Evolutionary conservation across 257 asterid genomes (phyloP).

Genomic region (Gardenia jasminoides): DNA sequence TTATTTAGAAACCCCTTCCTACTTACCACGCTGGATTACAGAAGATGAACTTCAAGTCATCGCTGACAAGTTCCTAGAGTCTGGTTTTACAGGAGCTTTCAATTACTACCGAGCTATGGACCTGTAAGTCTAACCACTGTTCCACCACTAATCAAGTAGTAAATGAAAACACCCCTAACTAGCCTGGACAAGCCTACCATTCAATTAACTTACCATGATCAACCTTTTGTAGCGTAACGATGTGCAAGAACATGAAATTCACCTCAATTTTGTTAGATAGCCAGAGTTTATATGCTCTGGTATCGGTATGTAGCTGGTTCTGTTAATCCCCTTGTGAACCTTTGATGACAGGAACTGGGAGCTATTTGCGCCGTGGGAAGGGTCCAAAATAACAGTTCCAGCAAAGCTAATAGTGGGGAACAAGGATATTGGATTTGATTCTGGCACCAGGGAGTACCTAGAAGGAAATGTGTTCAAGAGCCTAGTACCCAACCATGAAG

Average conservation of each 20-base stretch:
- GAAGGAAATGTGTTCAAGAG: conserved; percentile 33
- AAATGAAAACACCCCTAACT: too few relatives aligned
- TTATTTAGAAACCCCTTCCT: conserved; percentile 37
- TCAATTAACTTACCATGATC: too few relatives aligned
- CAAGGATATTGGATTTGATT: conserved; percentile 41
- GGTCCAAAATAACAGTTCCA: conserved; percentile 41
- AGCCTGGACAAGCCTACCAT: too few relatives aligned
- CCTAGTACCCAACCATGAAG: conserved; percentile 43
- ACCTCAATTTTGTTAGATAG: background rate
- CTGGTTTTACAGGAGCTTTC: conserved; percentile 48
- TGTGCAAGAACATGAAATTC: background rate
- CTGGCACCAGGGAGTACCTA: conserved; percentile 40
- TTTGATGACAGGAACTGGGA: conserved; percentile 43
- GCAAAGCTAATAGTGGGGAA: conserved; percentile 44
- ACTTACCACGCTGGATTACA: conserved; percentile 43
- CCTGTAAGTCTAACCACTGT: conserved; percentile 31
- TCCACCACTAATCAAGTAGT: background rate
- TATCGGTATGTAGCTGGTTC: too few relatives aligned
- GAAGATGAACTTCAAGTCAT: conserved; percentile 47
- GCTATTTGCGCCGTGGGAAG: conserved; percentile 53
- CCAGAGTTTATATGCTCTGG: too few relatives aligned
- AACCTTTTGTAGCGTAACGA: too few relatives aligned
- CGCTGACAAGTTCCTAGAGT: conserved; percentile 55
- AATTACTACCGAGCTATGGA: conserved; percentile 46
- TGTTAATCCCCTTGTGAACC: background rate